These are phyloP conservation scores for Entamoeba invadens DNA, from an alignment of 208 protist species.

Conservation along the genomic window DNA sequence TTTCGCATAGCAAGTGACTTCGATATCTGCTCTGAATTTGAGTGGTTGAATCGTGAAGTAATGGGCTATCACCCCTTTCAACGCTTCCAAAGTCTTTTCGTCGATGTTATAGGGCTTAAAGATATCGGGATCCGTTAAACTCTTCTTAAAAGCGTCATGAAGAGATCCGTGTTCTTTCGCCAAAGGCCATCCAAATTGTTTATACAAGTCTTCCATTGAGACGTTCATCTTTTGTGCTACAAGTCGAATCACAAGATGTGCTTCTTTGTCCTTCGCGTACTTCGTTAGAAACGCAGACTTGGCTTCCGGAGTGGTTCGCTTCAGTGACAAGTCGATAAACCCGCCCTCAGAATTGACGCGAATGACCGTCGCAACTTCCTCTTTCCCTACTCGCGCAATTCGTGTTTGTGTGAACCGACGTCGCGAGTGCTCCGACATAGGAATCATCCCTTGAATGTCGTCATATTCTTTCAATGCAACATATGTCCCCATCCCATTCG, in stretches of 20 bases:
- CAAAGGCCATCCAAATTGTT: constrained; percentile 11
- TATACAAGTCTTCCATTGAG: background rate
- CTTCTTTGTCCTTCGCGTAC: constrained; percentile 1
- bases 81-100: background rate
- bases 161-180: constrained; percentile 6
- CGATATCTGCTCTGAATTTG: constrained; percentile 3
- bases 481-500: constrained; percentile 11
- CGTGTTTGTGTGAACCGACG: background rate
- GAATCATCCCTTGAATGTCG: constrained; percentile 8
- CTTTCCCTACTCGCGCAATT: background rate
- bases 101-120: background rate
- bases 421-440: background rate
- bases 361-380: constrained; percentile 15
- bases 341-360: constrained; percentile 22
- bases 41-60: background rate
- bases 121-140: background rate
- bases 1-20: constrained; percentile 2
- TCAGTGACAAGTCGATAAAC: constrained; percentile 25
- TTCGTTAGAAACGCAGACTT: background rate
- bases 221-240: background rate
- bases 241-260: background rate
- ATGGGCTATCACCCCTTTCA: background rate
- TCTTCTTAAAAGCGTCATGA: constrained; percentile 14
- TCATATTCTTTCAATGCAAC: constrained; percentile 16
- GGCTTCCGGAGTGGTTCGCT: background rate